Base-by-base conservation (phyloP, 2,329 filamentous ascomycete species). In the Aureobasidium sp. region DNA sequence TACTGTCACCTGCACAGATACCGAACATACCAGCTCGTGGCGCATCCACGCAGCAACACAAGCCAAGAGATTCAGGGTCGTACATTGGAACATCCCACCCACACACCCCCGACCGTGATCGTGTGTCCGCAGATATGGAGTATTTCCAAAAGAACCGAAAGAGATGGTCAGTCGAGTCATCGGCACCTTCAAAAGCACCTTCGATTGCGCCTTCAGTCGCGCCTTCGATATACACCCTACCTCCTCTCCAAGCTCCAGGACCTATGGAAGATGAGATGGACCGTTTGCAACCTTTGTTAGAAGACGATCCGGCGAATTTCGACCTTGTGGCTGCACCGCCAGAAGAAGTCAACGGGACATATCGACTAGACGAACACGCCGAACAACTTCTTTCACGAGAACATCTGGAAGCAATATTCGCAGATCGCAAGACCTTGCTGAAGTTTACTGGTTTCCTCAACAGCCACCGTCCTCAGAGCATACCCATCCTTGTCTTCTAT, bases 401-500 rank as follows among this genome's bases (percentile, higher is more conserved):
- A 55, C 87, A 90, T 71, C 75, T 90, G 29, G 71, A 79, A 43
- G 75, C 80, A 29, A 88, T 90, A 31, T 87, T 90, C 64, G 74
- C 79, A 3, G 83, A 89, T 60, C 81, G 85, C 0, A 74, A 80
- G 7, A 78, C 86, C 23, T 75, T 90, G 15, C 77, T 84, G 55
- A 80, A 79, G 46, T 91, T 91, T 69, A 87, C 83, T 1, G 78
- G 82, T 2, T 92, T 88, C 66, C 75, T 91, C 2, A 81, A 81
- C 61, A 71, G 76, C 4, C 76, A 80, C 46, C 78, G 85, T 46
- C 83, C 85, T 5, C 74, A 79, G 21, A 89, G 87, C 0, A 76
- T 89, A 2, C 81, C 86, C 0, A 74, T 88, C 8, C 73, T 91
- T 15, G 81, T 85, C 27, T 89, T 90, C 74, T 90, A 90, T 64